Evolutionary conservation across 2,329 filamentous ascomycete species (phyloP), one percentile per base, ranked within the genome.

Genomic region (Akanthomyces muscarius): DNA sequence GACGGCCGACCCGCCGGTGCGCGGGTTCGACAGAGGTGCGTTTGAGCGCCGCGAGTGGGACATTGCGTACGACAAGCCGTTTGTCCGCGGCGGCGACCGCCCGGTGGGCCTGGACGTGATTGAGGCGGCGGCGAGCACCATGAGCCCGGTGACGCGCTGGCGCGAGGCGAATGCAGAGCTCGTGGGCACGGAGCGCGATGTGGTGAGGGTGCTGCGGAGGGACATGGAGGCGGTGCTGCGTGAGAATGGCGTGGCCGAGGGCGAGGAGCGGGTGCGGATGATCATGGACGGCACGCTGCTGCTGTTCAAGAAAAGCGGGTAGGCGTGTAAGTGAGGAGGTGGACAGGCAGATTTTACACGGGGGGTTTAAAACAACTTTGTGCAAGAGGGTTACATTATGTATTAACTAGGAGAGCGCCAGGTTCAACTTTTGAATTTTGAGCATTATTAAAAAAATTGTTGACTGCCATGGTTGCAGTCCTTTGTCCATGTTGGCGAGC

Each of bases 21-120:
- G 62, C 0, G 75, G 67, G 1, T 81, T 86, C 65, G 74, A 79
- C 4, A 50, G 76, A 68, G 57, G 23, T 0, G 69, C 69, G 0
- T 81, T 81, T 55, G 63, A 73, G 7, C 71, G 80, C 1, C 75
- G 73, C 61, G 76, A 80, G 11, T 84, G 80, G 80, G 71, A 74
- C 5, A 67, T 67, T 2, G 69, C 71, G 2, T 25, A 33, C 14
- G 70, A 71, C 3, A 60, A 71, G n/a, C 74, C 74, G 62, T 73
- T 70, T 45, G 65, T 65, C 2, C 64, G 61, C 5, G 62, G 64
- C 47, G 42, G 64, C 41, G 59, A 69, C 2, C 16, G 25, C 1
- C 5, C 42, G 13, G 61, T 69, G 5, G 69, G 68, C 3, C 21
- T 81, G 58, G 71, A 76, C 28, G 65, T 63, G n/a, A 52, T 80